Base-by-base conservation (phyloP, 176 grass and related monocot species). In the Rhipidocladum racemiflorum region DNA sequence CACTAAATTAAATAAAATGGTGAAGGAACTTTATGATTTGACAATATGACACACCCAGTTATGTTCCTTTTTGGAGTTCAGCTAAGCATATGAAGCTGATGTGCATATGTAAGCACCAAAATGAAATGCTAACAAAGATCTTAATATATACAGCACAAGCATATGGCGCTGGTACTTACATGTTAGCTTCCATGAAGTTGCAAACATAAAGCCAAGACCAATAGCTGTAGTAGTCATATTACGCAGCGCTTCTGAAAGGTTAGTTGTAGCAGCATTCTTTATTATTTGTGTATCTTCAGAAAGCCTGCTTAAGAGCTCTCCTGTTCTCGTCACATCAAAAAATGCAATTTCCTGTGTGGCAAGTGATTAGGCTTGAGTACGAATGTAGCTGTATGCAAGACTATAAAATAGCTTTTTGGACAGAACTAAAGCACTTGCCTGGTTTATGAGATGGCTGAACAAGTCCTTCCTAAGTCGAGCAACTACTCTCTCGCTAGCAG, bases 251-350 rank as follows among this genome's bases (percentile, higher is more conserved):
- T 99, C 90, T n/a, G 96, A 99, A 75, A 99, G 73, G 81, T 93
- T 99, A 36, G 96, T 99, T 73, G 96, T 99, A 48, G 96, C 96
- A 3, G 96, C 96, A 88, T 99, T 99, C 81, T 99, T 99, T 82
- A 95, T 99, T 73, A 99, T 92, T 80, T 99, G 92, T 64, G 96
- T 99, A 84, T 99, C 96, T 86, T 99, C 96, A 87, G 92, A 99
- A 76, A 99, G 87, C 68, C 92, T 92, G 78, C 96, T 99, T 88
- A 99, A 84, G 42, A 99, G 96, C 85, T 99, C 92, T 81, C 96
- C 96, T 61, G 92, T 95, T 72, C 96, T 81, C 23, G 96, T 99
- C 72, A 99, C 92, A 72, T 99, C 96, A 87, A 93, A 99, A 82
- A 99, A 99, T 42, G 96, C 90, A 88, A 99, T 95, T 74, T 99